A percentile compares a stretch with the other conserved stretches of the same genome.
phyloP scores from a whole-genome alignment of 2,329 filamentous ascomycete genomes.

The Rhynchosporium graminicola region DNA sequence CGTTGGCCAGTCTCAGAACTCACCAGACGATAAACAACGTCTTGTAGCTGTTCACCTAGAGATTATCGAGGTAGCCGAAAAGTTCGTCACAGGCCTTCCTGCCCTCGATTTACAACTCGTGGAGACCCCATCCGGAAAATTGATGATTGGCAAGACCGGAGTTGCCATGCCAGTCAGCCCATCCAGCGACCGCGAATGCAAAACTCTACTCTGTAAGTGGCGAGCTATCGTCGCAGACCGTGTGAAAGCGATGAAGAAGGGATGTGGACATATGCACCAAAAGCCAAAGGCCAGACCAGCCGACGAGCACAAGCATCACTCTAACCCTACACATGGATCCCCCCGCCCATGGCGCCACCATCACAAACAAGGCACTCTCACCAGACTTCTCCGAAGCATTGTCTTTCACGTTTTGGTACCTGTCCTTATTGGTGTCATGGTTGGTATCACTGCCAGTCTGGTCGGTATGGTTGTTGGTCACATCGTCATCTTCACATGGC shows the following conservation, averaged over 20 bases:
- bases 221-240: conserved; percentile 52
- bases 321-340: conserved; percentile 23
- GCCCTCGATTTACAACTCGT: conserved; percentile 62
- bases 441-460: conserved; percentile 67
- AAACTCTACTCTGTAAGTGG: conserved; percentile 56
- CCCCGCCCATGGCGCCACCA: conserved; percentile 40
- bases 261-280: conserved; percentile 43
- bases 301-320: conserved; percentile 18
- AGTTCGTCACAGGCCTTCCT: conserved; percentile 56
- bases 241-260: conserved; percentile 42
- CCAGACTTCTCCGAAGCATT: conserved; percentile 55
- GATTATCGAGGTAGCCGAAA: conserved; percentile 59
- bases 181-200: conserved; percentile 41
- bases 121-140: conserved; percentile 55
- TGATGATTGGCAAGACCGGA: conserved; percentile 55
- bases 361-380: conserved; percentile 45
- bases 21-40: conserved; percentile 53
- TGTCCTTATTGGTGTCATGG: conserved; percentile 66
- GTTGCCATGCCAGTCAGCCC: conserved; percentile 36
- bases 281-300: conserved; percentile 29
- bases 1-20: conserved; percentile 45
- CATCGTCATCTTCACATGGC: conserved; percentile 59
- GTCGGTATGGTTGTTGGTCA: conserved; percentile 68
- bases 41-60: conserved; percentile 57
- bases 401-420: conserved; percentile 66